Evolutionary conservation across 148 eudicot species (phyloP), one percentile per base, ranked within the genome.

Genomic region (Rhododendron simsii): DNA sequence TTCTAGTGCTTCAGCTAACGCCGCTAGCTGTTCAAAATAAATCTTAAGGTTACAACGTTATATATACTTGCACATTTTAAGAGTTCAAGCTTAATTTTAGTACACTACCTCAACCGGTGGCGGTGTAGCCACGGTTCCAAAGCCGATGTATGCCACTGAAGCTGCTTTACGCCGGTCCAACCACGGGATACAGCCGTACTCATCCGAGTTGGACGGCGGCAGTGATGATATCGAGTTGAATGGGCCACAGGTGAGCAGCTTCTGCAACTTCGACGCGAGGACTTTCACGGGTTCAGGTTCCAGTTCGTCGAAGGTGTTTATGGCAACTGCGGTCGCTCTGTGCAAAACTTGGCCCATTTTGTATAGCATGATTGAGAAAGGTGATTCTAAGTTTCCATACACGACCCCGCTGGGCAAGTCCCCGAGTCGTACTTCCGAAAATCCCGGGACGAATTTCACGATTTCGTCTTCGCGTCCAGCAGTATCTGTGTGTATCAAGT

Each of bases 91-190:
- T 65, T n/a, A 69, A 69, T 71, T 71, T n/a, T 10, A n/a, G 76
- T 71, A 14, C 14, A 39, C 80, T 20, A 91, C 75, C 87, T 94
- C 94, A 12, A 88, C 73, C 0, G 92, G 88, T 2, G 95, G 90
- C 1, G 86, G 93, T n/a, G 87, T 73, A 0, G 84, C 84, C 0
- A 90, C 85, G 0, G 94, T 89, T 7, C 98, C 98, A 48, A 94
- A 96, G 82, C 93, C 91, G 23, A 96, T 89, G 67, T 96, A 96
- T 0, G 91, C 93, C 0, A 92, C 95, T 0, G 92, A 92, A 3
- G 47, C 69, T 3, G 85, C 45, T 4, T 71, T 73, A 1, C 87
- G 94, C 21, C 79, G 86, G 50, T 93, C 93, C 53, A 94, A 84
- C 95, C 94, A 96, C 1, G 90, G 75, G 2, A 94, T 77, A 86